phyloP scores from a whole-genome alignment of 768 basidiomycete genomes.

The Boletus subparvulus region DNA sequence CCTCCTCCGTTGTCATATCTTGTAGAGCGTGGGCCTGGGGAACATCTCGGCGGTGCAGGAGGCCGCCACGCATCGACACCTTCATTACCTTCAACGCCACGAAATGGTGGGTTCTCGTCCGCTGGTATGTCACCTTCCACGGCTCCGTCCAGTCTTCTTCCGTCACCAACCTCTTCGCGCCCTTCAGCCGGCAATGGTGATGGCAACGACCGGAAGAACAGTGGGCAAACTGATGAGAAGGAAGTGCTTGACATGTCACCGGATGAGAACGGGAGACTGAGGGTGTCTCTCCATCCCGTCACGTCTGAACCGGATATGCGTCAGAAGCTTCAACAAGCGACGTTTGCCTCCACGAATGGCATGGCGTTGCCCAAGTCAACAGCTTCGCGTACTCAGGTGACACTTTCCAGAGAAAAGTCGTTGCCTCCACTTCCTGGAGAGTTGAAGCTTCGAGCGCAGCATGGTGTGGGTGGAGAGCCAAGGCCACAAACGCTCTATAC shows the following conservation, averaged over 20 bases:
- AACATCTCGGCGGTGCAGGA: conserved; percentile 41
- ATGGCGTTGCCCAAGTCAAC: conserved; percentile 30
- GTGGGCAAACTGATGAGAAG: conserved; percentile 44
- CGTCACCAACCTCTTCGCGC: conserved; percentile 74
- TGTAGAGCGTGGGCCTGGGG: conserved; percentile 57
- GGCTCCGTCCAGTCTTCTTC: conserved; percentile 70
- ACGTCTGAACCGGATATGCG: conserved; percentile 66
- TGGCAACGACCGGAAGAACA: conserved; percentile 41
- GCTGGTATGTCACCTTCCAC: conserved; percentile 73
- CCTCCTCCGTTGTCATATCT: conserved; percentile 92
- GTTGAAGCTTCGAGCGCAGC: conserved; percentile 42
- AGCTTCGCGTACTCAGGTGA: conserved; percentile 11
- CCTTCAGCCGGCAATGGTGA: conserved; percentile 60
- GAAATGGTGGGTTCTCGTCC: conserved; percentile 49
- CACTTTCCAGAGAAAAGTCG: conserved; percentile 63
- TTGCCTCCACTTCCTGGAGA: conserved; percentile 73
- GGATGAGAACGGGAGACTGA: conserved; percentile 36
- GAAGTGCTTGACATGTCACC: conserved; percentile 34
- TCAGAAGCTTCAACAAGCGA: conserved; percentile 40
- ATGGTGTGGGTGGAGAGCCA: conserved; percentile 36
- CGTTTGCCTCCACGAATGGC: conserved; percentile 34
- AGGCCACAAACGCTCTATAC: conserved; percentile 69
- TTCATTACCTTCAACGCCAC: conserved; percentile 63
- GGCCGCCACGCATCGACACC: conserved; percentile 68
- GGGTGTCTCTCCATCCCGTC: conserved; percentile 48